These are phyloP conservation scores for Leccinum insigne DNA, from an alignment of 1,284 basidiomycete genomes.

Conservation along the genomic window DNA sequence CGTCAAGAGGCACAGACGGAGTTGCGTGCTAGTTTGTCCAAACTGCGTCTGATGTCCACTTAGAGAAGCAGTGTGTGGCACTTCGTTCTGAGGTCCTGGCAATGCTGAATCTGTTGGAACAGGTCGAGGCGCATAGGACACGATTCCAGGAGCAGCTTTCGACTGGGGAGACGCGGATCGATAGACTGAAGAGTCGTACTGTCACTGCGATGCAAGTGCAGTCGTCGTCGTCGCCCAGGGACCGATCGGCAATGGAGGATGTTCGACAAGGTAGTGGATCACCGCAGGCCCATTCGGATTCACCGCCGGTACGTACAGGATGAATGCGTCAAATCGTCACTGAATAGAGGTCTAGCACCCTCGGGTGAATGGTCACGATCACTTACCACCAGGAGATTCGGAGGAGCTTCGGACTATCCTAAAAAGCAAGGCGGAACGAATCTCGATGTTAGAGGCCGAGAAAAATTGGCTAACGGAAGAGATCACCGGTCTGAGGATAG, in stretches of 20 bases:
- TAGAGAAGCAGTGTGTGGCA: conserved; percentile 47
- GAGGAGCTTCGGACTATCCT: conserved; percentile 43
- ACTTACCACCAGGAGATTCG: conserved; percentile 25
- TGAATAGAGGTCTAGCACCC: conserved; percentile 21
- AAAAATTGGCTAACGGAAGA: conserved; percentile 41
- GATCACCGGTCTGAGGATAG: conserved; percentile 42
- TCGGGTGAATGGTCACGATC: conserved; percentile 30
- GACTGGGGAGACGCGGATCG: conserved; percentile 66
- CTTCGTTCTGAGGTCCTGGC: conserved; percentile 62
- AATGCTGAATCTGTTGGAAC: conserved; percentile 57
- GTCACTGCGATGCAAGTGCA: conserved; percentile 46
- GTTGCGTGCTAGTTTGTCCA: conserved; percentile 37
- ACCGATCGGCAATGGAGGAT: conserved; percentile 49
- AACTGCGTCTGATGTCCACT: conserved; percentile 12
- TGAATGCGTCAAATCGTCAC: not conserved
- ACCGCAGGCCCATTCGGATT: conserved; percentile 22
- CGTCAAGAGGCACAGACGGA: conserved; percentile 61
- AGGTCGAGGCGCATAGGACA: conserved; percentile 56
- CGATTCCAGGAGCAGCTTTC: conserved; percentile 58
- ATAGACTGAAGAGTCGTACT: conserved; percentile 68
- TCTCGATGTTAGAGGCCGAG: conserved; percentile 45
- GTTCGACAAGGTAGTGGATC: conserved; percentile 17
- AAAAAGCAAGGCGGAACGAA: conserved; percentile 33
- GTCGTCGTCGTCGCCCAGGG: conserved; percentile 34
- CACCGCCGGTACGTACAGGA: conserved; percentile 67